Evolutionary conservation across 2,329 filamentous ascomycete species (phyloP), one percentile per base, ranked within the genome.

Genomic region (Dactylellina parvicollis): DNA sequence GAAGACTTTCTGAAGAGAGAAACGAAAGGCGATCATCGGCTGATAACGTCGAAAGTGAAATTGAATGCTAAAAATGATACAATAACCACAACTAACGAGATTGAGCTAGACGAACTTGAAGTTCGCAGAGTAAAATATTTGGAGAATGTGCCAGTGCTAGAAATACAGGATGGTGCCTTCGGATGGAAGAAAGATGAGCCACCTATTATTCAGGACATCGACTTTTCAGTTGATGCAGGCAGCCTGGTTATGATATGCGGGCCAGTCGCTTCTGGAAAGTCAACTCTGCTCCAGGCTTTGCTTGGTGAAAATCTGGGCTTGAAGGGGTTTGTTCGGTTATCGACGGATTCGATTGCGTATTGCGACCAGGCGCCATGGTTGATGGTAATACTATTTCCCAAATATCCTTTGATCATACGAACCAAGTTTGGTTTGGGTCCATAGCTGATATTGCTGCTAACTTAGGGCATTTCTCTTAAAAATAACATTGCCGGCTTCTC

Each of bases 211-310:
- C 71, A 72, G 0, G 57, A 78, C 0, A 76, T 81, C 8, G 75
- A 74, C n/a, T 16, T 81, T 4, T 20, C 12, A 0, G 30, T 81
- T 0, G 22, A 38, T 0, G 28, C 54, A 0, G 71, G 77, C 2
- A 78, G 74, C 0, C 55, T 82, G 0, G 82, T 79, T 10, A 80
- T 83, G 70, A 42, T 84, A 1, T 76, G 83, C 0, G 83, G 83
- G 0, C 80, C 79, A 0, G 82, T 83, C 0, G 83, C 82, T 0
- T 81, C 81, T n/a, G 83, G 83, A 22, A 84, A 84, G 54, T 81
- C 82, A 0, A 80, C 79, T 0, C 73, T 84, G 0, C 71, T 83
- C 8, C 79, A 82, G 30, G 79, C 79, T 0, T 76, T 84, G 0
- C 74, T 83, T 0, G 81, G 82, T 0, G 82, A 83, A 62, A 73